Base-by-base conservation (phyloP, 2,329 filamentous ascomycete genomes). In the Ceratocystiopsis minuta region DNA sequence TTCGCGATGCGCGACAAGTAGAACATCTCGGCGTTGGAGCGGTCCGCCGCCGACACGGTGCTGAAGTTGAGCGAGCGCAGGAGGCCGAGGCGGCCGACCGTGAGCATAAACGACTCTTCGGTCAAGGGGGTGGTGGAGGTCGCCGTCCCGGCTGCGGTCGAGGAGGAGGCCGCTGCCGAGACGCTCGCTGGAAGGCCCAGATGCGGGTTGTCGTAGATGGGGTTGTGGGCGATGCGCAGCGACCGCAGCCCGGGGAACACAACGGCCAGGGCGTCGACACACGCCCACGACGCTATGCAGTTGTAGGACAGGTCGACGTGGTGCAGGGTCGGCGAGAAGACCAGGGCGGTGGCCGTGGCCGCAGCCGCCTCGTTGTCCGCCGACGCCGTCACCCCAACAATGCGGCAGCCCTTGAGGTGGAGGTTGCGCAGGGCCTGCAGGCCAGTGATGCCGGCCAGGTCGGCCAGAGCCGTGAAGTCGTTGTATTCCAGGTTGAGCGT, bases 61-160 rank as follows among this genome's bases (percentile, higher is more conserved):
- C 76, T 77, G 55, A 82, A 85, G 55, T 90, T 90, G 28, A 95
- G 68, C 1, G 65, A 67, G 41, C 68, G 69, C 11, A 96, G 68
- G 2, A 63, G 62, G 1, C 71, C 68, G 1, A 95, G 64, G 3
- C 86, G 80, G 24, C 79, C 83, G 20, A 93, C 65, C 1, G 83
- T 84, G 38, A 95, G 69, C 82, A 94, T 93, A 61, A 86, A 88
- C 1, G 82, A 80, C 53, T 93, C 83, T 42, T 93, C 84, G 1
- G 78, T 68, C 6, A 68, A 42, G 48, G 47, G 28, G 2, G 43
- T 34, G 46, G 13, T 18, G 12, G 33, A 17, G 16, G 17, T 28
- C 5, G 36, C 15, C 12, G 13, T 15, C 2, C 42, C 14, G 1
- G 32, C 28, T 3, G 15, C 17, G 2, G 43, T 15, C 36, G 36